phyloP scores from a whole-genome alignment of 2,329 filamentous ascomycete species.

The Diplocarpon rosae region DNA sequence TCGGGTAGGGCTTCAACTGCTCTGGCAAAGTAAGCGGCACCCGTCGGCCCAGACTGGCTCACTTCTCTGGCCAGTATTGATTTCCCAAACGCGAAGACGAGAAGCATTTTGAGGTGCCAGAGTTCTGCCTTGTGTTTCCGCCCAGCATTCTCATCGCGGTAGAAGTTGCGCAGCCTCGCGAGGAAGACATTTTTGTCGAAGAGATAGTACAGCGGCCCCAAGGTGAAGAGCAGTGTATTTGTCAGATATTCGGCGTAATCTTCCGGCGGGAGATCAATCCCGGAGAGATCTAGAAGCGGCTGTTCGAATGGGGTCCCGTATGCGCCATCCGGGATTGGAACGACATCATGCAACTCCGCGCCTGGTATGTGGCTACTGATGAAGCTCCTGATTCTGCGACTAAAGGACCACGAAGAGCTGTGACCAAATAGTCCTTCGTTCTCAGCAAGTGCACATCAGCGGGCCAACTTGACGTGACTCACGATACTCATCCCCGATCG shows the following conservation, averaged over 20 bases:
- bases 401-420: constrained; percentile 3
- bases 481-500: constrained; percentile 2
- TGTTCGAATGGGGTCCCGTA: background rate
- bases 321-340: background rate
- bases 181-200: constrained; percentile 1
- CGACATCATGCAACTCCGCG: background rate
- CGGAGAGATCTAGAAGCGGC: background rate
- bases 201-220: background rate
- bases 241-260: constrained; percentile 3
- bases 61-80: constrained; percentile 1
- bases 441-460: background rate
- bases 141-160: background rate
- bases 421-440: background rate
- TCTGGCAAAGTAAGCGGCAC: background rate
- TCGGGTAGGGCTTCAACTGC: constrained; percentile 2
- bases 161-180: background rate
- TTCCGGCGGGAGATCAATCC: background rate
- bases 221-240: background rate
- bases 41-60: background rate
- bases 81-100: constrained; percentile 2
- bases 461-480: background rate
- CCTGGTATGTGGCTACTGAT: background rate
- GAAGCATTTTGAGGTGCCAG: constrained; percentile 1
- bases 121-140: background rate
- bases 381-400: background rate